Evolutionary conservation across 2,329 filamentous ascomycete genomes (phyloP), one percentile per base, ranked within the genome.

Genomic region (Zasmidium angulare): DNA sequence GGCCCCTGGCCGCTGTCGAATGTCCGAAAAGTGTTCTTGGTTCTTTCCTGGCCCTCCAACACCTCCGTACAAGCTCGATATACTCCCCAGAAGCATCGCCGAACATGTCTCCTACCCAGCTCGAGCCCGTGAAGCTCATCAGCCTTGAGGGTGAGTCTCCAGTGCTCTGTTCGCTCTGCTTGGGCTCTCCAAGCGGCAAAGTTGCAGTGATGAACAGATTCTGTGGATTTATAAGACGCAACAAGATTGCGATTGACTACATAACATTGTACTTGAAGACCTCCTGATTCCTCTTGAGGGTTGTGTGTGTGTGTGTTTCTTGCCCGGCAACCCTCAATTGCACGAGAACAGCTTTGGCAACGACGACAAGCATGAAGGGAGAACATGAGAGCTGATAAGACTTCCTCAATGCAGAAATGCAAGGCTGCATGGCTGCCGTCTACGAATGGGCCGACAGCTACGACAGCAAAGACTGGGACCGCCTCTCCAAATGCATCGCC

Each of bases 391-490:
- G 36, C 36, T 43, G 14, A 43, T 17, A 46, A 31, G n/a, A 12
- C 12, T 46, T 19, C 57, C n/a, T 24, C 4, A 21, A 20, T 49
- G 19, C 65, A 72, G 71, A 74, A 62, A 73, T 72, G 69, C 72
- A 73, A 69, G 72, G 71, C 66, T 74, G 72, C 71, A 74, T 74
- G 72, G 69, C 70, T 63, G 71, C 71, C 65, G 76, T 79, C 66
- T 86, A 83, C 72, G 82, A 86, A 69, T 88, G 85, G 85, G 84
- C 83, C 58, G 84, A 86, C 72, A 84, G 81, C 77, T 87, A 87
- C 74, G 85, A 87, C 73, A 81, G 80, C 72, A 88, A 88, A 74
- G 83, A 88, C 75, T 88, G 85, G 84, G 77, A 79, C 14, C 81
- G 84, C 53, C 79, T 88, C 24, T 70, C 77, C 65, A 83, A 81